Conservation (phyloP, 208 protist genomes). For the Crithidia thermophila region DNA sequence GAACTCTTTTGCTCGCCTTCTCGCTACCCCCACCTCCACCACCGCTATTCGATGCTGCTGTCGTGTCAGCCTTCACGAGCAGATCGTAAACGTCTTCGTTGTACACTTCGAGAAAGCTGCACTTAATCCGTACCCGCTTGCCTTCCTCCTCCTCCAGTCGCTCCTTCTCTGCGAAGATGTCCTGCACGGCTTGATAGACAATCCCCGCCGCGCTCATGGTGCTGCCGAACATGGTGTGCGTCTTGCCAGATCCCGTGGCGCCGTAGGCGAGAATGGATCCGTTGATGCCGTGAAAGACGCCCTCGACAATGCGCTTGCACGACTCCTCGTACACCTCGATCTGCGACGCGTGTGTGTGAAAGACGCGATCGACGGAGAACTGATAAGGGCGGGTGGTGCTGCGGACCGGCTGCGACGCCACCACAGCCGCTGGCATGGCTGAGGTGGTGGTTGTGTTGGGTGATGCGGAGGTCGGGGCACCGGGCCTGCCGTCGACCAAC, state of each 20-base stretch:
- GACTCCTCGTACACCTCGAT: conserved; percentile 74
- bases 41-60: neutral
- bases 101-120: conserved; percentile 89
- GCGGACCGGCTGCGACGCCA: conserved; percentile 11
- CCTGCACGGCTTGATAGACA: conserved; percentile 77
- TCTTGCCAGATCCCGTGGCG: conserved; percentile 89
- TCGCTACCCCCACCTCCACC: neutral
- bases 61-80: conserved; percentile 28
- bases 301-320: conserved; percentile 65
- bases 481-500: neutral
- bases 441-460: neutral
- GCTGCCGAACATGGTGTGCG: conserved; percentile 91
- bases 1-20: conserved; percentile 17
- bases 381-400: conserved; percentile 44
- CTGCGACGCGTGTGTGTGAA: conserved; percentile 69
- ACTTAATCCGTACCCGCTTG: conserved; percentile 58
- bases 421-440: neutral
- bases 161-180: conserved; percentile 78
- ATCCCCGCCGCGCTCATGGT: conserved; percentile 76
- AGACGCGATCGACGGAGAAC: conserved; percentile 75
- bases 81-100: conserved; percentile 91
- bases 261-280: conserved; percentile 90
- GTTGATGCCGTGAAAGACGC: conserved; percentile 82
- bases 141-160: conserved; percentile 58
- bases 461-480: neutral